Base-by-base conservation (phyloP, 140 eudicot genomes). In the Flaveria floridana region DNA sequence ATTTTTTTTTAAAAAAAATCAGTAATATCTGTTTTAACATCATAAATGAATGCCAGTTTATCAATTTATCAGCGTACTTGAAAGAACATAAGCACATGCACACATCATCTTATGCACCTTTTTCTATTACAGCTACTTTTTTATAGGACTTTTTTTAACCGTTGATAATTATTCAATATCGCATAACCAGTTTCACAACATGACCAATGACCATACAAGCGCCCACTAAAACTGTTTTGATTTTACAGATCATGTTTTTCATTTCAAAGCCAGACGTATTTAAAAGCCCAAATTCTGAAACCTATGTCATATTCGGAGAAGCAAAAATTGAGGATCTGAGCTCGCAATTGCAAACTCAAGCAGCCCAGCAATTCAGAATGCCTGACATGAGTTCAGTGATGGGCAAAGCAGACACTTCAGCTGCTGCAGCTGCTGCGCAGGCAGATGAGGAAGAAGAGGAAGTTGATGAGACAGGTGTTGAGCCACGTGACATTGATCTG, bases 251-350 rank as follows among this genome's bases (percentile, higher is more conserved):
- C 51, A 59, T 87, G 77, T 92, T 89, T 57, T 92, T 81, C 87
- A 92, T 92, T 82, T 92, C 98, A 47, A 89, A 92, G n/a, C 96
- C 95, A 5, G 96, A 92, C 61, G 96, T 92, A 42, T 89, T 89
- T 86, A 92, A 89, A 61, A 87, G 96, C 83, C 98, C 96, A 0
- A 83, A 91, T 47, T 91, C 97, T 1, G 97, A 91, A 79, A 91
- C 97, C 2, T 91, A 91, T 7, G 79, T 91, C 56, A 88, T 91
- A 61, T 87, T 92, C 56, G 97, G 97, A 30, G 97, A 92, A 79
- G 95, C 96, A 7, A 92, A 87, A 89, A 87, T 89, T 0, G 98
- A 92, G 82, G 98, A 92, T 73, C 21, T 87, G 84, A 92, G 95
- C 82, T 92, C 98, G 6, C 98, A 92, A 82, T 84, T 92, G 42